Base-by-base conservation (phyloP, 2,329 filamentous ascomycete species). In the Sarocladiaceae sp. region DNA sequence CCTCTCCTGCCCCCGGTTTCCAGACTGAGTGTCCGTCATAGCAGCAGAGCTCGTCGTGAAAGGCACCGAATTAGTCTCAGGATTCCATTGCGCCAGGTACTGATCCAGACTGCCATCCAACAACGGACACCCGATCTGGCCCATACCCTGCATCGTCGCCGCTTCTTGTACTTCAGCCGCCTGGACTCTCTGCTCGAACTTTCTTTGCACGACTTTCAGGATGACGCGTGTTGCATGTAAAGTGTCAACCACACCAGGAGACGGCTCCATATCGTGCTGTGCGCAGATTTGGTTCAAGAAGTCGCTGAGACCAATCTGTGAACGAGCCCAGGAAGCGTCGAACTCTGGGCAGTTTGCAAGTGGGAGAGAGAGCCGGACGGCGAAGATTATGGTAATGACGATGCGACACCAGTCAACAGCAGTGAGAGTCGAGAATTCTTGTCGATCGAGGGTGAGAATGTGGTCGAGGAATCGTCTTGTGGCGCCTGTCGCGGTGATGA, bases 101-200 rank as follows among this genome's bases (percentile, higher is more conserved):
- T 65, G 58, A n/a, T 77, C 71, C 53, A 80, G 55, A 53, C 69
- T 77, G 8, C 71, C 74, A 55, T 80, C 76, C 36, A 79, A 63
- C 73, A 80, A 76, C 13, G 78, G 78, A 54, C 78, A 81, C 4
- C 64, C 66, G 28, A 37, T 35, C 26, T 13, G 15, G 12, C 22
- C 25, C 17, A 13, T 55, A n/a, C 54, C 33, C 23, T 17, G 42
- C 17, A 56, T 54, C 2, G 56, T 51, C 17, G 61, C 56, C 44
- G 60, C 52, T 6, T 59, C 54, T 12, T 17, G 39, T n/a, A 55
- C 53, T 2, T 56, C 51, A n/a, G 61, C 55, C 40, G 60, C 52
- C 7, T 59, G 54, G 3, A 74, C 57, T 25, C 73, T 68, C 39
- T 62, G 68, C 36, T 69, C 64, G 58, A 72, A 80, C 63, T 77